A percentile compares a stretch with the other conserved stretches of the same genome.
Evolutionary conservation across 768 basidiomycete genomes (phyloP).

Genomic region (Suillus placidus): DNA sequence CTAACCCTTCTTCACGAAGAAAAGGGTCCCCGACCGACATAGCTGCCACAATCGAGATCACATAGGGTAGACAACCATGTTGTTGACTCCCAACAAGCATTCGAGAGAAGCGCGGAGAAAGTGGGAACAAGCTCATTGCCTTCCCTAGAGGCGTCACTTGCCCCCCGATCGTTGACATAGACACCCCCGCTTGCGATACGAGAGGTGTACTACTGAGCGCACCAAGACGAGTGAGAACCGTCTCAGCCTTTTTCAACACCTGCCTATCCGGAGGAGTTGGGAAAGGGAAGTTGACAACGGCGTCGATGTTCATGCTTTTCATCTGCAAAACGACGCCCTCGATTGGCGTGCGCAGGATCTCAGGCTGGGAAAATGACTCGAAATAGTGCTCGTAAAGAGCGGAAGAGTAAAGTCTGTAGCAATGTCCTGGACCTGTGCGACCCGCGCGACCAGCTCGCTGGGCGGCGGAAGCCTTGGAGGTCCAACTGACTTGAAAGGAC

Average conservation of each 20-base stretch:
- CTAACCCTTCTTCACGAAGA: constrained; percentile 74
- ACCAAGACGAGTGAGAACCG: constrained; percentile 76
- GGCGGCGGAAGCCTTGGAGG: constrained; percentile 91
- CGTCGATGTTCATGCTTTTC: constrained; percentile 99
- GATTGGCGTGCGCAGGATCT: constrained; percentile 94
- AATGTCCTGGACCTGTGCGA: constrained; percentile 97
- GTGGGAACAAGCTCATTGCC: constrained; percentile 90
- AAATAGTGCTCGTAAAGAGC: constrained; percentile 94
- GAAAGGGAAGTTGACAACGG: constrained; percentile 97
- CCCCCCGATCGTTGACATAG: constrained; percentile 44
- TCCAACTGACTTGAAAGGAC: constrained; percentile 90
- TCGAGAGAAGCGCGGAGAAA: constrained; percentile 92
- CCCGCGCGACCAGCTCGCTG: constrained; percentile 97
- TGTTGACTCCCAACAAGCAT: constrained; percentile 89
- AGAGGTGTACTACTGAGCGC: constrained; percentile 56
- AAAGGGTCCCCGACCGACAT: constrained; percentile 97
- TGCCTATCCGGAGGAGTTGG: constrained; percentile 90
- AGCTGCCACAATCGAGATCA: constrained; percentile 88
- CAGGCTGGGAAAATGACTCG: constrained; percentile 82
- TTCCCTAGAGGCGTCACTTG: constrained; percentile 89
- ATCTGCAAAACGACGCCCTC: constrained; percentile 97
- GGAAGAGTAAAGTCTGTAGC: constrained; percentile 95
- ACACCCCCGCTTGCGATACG: constrained; percentile 23
- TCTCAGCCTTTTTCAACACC: constrained; percentile 80
- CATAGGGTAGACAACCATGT: constrained; percentile 89